Evolutionary conservation across 805 yeast genomes (phyloP).

Genomic region (Metschnikowia lunata): DNA sequence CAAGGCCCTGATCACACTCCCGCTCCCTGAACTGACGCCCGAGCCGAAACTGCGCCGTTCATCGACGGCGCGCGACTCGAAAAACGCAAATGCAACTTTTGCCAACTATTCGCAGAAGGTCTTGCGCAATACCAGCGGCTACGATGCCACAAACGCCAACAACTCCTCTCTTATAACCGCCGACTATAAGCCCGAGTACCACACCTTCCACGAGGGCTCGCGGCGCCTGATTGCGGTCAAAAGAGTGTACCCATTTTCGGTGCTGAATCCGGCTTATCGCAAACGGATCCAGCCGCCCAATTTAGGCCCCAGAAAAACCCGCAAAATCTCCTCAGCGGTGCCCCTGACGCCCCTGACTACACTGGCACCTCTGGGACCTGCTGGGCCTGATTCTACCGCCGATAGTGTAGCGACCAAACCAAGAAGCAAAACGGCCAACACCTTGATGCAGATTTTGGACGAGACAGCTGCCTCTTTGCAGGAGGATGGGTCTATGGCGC

Average conservation of each 20-base stretch:
- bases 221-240: conserved; percentile 29
- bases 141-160: conserved; percentile 11
- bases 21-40: conserved; percentile 10
- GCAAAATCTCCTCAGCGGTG: conserved; percentile 10
- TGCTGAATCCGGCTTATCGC: conserved; percentile 42
- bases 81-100: conserved; percentile 10
- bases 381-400: conserved; percentile 1
- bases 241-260: conserved; percentile 43
- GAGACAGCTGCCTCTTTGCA: conserved; percentile 11
- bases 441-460: conserved; percentile 43
- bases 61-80: neutral
- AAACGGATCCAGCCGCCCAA: conserved; percentile 37
- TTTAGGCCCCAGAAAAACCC: conserved; percentile 13
- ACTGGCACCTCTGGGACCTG: neutral
- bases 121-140: conserved; percentile 23
- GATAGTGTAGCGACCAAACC: conserved; percentile 18
- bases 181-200: conserved; percentile 37
- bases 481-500: conserved; percentile 2
- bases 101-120: conserved; percentile 27
- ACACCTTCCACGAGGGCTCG: conserved; percentile 24
- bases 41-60: neutral
- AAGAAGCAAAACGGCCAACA: conserved; percentile 46
- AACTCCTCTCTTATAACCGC: conserved; percentile 26
- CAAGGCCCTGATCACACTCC: conserved; percentile 13
- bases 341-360: conserved; percentile 1